A percentile compares a stretch with the other conserved stretches of the same genome.
Conservation (phyloP, 495 filamentous ascomycete genomes). For the Astrothelium macrocarpum region DNA sequence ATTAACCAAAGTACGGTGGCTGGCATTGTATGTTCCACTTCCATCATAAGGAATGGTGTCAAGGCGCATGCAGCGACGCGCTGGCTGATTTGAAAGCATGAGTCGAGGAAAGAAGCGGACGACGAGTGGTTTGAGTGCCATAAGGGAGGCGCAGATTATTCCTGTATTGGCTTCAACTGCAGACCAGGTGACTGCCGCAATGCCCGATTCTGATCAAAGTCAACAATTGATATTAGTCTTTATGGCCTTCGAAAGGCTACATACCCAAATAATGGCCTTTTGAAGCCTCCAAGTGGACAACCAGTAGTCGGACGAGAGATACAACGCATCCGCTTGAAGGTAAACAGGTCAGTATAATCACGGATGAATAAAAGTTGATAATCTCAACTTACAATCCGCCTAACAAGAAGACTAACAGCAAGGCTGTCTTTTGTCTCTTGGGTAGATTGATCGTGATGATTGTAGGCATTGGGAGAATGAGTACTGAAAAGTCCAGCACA, state of each 20-base stretch:
- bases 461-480: constrained; percentile 27
- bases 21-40: not conserved
- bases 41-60: not conserved
- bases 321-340: not conserved
- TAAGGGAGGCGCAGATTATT: constrained; percentile 33
- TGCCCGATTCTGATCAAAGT: constrained; percentile 11
- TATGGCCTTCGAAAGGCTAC: not conserved
- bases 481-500: constrained; percentile 22
- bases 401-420: constrained; percentile 47
- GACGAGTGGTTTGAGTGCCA: constrained; percentile 29
- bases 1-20: not conserved
- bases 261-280: constrained; percentile 3
- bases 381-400: constrained; percentile 27
- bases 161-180: constrained; percentile 31
- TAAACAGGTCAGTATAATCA: not conserved
- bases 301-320: constrained; percentile 1
- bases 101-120: constrained; percentile 23
- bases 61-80: constrained; percentile 15
- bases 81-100: constrained; percentile 11
- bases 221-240: not conserved
- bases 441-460: constrained; percentile 22
- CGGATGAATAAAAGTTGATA: not conserved
- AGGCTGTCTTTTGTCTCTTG: constrained; percentile 37
- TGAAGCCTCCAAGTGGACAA: constrained; percentile 13
- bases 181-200: constrained; percentile 28